Evolutionary conservation across 2,329 filamentous ascomycete genomes (phyloP), one percentile per base, ranked within the genome.

Genomic region (Colletotrichum siamense): DNA sequence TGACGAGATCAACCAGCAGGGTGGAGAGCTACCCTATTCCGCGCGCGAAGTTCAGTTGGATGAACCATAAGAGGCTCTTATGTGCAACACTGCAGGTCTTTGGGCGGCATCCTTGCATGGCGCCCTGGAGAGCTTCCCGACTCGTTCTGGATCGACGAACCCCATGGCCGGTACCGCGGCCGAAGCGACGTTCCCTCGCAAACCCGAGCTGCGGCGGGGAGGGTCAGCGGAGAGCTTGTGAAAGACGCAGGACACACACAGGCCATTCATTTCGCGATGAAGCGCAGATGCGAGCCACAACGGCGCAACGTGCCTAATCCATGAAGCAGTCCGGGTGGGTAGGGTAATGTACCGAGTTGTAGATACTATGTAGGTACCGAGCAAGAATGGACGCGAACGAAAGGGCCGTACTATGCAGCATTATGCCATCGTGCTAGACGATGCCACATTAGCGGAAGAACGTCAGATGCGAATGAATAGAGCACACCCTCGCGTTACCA

Each of bases 281-380:
- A 65, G 64, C 59, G 65, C 39, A 69, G 59, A 76, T 76, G 70
- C 70, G 74, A 69, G 65, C 70, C 74, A 76, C 70, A 64, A 74
- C 71, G 70, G 57, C 49, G 74, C 71, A 76, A 76, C n/a, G 70
- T 39, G 36, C 70, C 74, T 74, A 66, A 76, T 69, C 74, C 70
- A 76, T 76, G 74, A 59, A 65, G 74, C 22, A 26, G 59, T 52
- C 70, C 70, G 64, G 71, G 74, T 74, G 74, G 74, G 65, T 76
- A 76, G 55, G 36, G 69, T 63, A 52, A 62, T 70, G 68, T 63
- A 70, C 57, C 18, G 59, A 55, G 30, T 34, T 66, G 39, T 44
- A 44, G 24, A 59, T 52, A 52, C 44, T 52, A 52, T 52, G 44
- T 52, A 52, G 44, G 44, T 52, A 52, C 44, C 44, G 10, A 52